Evolutionary conservation across 495 filamentous ascomycete species (phyloP).

Genomic region (Bryoglossum gracile): DNA sequence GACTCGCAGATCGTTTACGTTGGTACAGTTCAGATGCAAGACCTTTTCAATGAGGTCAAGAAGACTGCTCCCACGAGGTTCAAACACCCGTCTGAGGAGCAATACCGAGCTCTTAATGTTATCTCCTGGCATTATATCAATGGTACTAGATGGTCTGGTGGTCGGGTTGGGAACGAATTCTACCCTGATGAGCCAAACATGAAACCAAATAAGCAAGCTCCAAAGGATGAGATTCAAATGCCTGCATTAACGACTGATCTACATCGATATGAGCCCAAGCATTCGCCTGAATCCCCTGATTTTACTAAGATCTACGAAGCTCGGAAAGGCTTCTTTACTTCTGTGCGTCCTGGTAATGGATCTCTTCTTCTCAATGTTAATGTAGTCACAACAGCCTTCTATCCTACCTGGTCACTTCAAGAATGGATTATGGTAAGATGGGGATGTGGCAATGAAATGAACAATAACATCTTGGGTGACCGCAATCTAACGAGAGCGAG

Average conservation of each 20-base stretch:
- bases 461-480: no score
- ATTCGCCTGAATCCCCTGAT: no score
- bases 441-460: background rate
- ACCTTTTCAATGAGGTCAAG: background rate
- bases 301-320: background rate
- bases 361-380: slow-evolving; percentile 54
- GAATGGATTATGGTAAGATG: background rate
- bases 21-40: background rate
- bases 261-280: no score
- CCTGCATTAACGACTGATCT: no score
- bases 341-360: slow-evolving; percentile 54
- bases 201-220: no score
- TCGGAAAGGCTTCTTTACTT: slow-evolving; percentile 58
- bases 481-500: no score
- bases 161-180: background rate
- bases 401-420: slow-evolving; percentile 28
- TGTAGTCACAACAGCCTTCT: slow-evolving; percentile 23
- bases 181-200: background rate
- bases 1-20: no score
- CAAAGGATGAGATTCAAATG: no score
- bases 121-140: slow-evolving; percentile 6
- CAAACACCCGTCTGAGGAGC: background rate
- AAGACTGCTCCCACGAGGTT: background rate
- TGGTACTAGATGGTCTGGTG: background rate
- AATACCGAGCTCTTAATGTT: slow-evolving; percentile 9